Base-by-base conservation (phyloP, 2,329 filamentous ascomycete species). In the Curvularia sp. region DNA sequence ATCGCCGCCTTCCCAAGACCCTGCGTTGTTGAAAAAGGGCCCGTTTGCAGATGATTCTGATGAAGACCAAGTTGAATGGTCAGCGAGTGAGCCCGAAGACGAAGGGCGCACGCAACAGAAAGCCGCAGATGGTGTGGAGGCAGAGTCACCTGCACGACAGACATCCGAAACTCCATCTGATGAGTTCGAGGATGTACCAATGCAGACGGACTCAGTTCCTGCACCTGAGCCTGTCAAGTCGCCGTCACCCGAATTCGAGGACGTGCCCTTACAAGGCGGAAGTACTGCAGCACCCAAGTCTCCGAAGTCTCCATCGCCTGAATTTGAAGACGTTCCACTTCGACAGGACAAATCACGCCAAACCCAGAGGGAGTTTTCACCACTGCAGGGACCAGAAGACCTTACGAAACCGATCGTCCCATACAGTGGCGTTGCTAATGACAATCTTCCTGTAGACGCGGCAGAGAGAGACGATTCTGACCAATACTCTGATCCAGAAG, bases 401-500 rank as follows among this genome's bases (percentile, higher is more conserved):
- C 71, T 75, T 20, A 63, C 71, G 18, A 64, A 66, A n/a, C 68
- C 71, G 12, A 58, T 74, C 20, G 62, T 73, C 4, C 69, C 76
- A 5, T 60, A 71, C 24, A 67, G 75, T 8, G 71, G 73, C 9
- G 57, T 75, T 20, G 74, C 69, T 3, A 66, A 76, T 30, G 72
- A 77, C 28, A 64, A 63, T 24, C 61, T 62, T 20, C 66, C 64
- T 30, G 55, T 72, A 2, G 71, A 71, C 1, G 33, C 73, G 10
- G 64, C 64, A 7, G 73, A 69, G 24, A 39, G 38, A 1, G 63
- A 77, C 26, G 71, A 74, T 5, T 75, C 73, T 10, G 75, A 76
- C 38, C 68, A 76, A 53, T 82, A 82, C 67, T 95, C 91, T 33
- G 94, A 98, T 64, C 90, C 92, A 0, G 95, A 97, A 76, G 94